A percentile compares a stretch with the other conserved stretches of the same genome.
Conservation (phyloP, 169 alveolate genomes). For the Pseudocohnilembus persalinus region DNA sequence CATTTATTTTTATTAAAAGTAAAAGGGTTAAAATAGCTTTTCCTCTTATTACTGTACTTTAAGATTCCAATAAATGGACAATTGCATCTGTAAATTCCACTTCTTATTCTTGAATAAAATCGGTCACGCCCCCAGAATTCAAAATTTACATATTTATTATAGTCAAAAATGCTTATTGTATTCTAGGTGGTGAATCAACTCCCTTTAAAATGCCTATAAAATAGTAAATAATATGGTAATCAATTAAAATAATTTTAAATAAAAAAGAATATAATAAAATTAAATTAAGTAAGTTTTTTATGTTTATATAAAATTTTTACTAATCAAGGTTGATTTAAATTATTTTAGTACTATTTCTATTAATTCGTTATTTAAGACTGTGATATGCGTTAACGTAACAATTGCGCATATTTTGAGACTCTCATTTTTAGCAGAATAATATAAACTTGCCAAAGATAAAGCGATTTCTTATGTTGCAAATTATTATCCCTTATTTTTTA, state of each 20-base stretch:
- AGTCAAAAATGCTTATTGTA: conserved; percentile 70
- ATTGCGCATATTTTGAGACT: conserved; percentile 54
- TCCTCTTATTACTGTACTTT: conserved; percentile 63
- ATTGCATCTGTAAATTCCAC: conserved; percentile 41
- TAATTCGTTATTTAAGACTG: conserved; percentile 50
- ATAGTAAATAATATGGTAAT: background rate
- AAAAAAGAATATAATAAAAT: conserved; percentile 22
- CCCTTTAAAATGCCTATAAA: conserved; percentile 15
- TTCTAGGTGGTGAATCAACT: conserved; percentile 53
- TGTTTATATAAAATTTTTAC: too few relatives aligned
- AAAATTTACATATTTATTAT: conserved; percentile 51
- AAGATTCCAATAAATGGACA: conserved; percentile 57
- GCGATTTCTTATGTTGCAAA: conserved; percentile 66
- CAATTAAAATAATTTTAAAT: background rate
- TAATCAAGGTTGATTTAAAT: conserved; percentile 25
- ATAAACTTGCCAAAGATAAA: conserved; percentile 25
- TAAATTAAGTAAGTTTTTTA: too few relatives aligned
- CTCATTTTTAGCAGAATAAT: conserved; percentile 46
- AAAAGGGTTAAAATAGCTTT: conserved; percentile 58
- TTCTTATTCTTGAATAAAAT: conserved; percentile 33
- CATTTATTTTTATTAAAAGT: conserved; percentile 48
- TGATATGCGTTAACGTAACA: conserved; percentile 63
- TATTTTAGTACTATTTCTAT: conserved; percentile 50
- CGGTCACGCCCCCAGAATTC: conserved; percentile 23
- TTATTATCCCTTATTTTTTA: conserved; percentile 37